Evolutionary conservation across 2,329 filamentous ascomycete genomes (phyloP), one percentile per base, ranked within the genome.

Genomic region (Cladosporium sp.): DNA sequence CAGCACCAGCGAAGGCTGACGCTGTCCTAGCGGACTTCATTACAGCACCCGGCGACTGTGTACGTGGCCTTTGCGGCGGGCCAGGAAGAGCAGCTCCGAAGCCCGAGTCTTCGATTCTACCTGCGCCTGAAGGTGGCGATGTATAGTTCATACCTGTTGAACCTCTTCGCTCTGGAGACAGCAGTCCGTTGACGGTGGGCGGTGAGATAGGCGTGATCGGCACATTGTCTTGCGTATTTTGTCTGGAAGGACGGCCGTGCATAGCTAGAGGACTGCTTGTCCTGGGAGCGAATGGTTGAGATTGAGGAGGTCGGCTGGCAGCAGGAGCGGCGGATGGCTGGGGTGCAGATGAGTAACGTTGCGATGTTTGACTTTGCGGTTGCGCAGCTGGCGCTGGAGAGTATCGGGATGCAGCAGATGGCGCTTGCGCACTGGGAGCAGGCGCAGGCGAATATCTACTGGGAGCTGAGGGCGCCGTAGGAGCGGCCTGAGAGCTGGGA

Each of bases 191-290:
- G 8, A 45, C 56, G 50, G 68, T 71, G 19, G 66, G 62, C 12
- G 72, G 72, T n/a, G 70, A 74, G 16, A 60, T 65, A 7, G 60
- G 55, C 30, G 57, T 43, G 7, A 43, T 45, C 11, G 53, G 48
- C 8, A 49, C 42, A 38, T 50, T 35, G 12, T 61, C 57, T 27
- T 52, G 62, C 39, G 62, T 61, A 27, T 68, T 66, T 43, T 41
- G 51, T 7, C 16, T 25, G 11, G 25, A 7, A 13, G 49, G 49
- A 11, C 49, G 35, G 27, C 49, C 49, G 30, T 51, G 49, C 36
- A 77, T 75, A 27, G 80, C 80, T 13, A 84, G 69, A 13, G 81
- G 81, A 62, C 81, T 84, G n/a, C 80, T 84, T 6, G 80, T 84
- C 50, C 81, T 73, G 15, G 81, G 81, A 36, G 80, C 78, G 62